phyloP scores from a whole-genome alignment of 768 basidiomycete species.

The Hortiboletus campestris region DNA sequence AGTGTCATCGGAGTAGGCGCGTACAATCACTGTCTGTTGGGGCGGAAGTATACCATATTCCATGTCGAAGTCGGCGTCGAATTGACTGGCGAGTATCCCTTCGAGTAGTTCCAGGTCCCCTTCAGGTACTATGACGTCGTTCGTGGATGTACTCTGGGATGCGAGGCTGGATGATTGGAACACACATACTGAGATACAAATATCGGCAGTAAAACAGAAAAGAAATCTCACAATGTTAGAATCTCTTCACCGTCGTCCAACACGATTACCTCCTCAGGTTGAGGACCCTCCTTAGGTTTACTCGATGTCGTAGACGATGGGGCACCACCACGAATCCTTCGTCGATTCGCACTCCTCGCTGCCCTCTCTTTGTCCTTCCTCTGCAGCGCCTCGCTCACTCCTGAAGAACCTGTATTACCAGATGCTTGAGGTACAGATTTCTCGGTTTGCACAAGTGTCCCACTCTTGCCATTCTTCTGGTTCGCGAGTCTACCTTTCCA shows the following conservation, averaged over 20 bases:
- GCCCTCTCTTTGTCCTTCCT: constrained; percentile 70
- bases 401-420: constrained; percentile 16
- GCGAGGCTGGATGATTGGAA: constrained; percentile 14
- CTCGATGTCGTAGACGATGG: constrained; percentile 20
- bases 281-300: constrained; percentile 9
- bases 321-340: constrained; percentile 77
- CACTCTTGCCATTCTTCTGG: constrained; percentile 24
- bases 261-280: constrained; percentile 9
- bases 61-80: constrained; percentile 63
- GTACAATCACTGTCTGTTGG: constrained; percentile 79
- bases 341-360: constrained; percentile 58
- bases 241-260: constrained; percentile 39
- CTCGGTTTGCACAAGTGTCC: background rate
- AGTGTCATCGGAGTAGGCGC: constrained; percentile 87
- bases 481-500: constrained; percentile 63
- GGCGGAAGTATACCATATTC: constrained; percentile 78
- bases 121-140: constrained; percentile 16
- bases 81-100: constrained; percentile 28
- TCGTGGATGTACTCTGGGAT: constrained; percentile 12
- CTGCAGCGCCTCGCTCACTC: constrained; percentile 70
- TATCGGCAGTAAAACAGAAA: background rate
- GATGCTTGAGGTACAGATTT: constrained; percentile 15
- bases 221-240: constrained; percentile 53
- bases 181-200: background rate
- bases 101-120: constrained; percentile 25